phyloP scores from a whole-genome alignment of 2,329 filamentous ascomycete genomes.

The Bipolaris zeicola region DNA sequence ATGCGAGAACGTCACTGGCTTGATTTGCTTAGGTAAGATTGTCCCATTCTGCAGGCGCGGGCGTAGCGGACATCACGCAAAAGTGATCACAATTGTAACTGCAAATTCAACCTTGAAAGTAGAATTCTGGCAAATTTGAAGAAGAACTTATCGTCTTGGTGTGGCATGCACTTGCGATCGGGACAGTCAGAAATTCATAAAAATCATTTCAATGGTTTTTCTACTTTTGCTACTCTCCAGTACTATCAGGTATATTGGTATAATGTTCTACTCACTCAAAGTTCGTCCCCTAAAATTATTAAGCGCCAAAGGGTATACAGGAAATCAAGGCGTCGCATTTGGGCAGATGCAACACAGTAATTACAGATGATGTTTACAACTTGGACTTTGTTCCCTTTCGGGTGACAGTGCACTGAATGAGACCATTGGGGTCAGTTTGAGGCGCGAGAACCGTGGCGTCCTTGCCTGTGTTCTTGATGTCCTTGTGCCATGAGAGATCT shows the following conservation, averaged over 20 bases:
- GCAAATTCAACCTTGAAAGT: background rate
- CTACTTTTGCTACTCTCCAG: conserved; percentile 24
- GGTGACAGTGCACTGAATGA: conserved; percentile 91
- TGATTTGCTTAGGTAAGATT: conserved; percentile 2
- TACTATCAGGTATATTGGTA: conserved; percentile 26
- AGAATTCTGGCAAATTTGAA: too few relatives aligned
- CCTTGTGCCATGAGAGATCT: conserved; percentile 98
- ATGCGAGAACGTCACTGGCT: conserved; percentile 3
- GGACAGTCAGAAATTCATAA: background rate
- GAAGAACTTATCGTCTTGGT: background rate
- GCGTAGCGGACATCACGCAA: background rate
- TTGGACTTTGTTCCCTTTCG: conserved; percentile 58
- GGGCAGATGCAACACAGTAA: conserved; percentile 11
- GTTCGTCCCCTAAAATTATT: conserved; percentile 17
- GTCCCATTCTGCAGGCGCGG: background rate
- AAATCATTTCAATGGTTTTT: conserved; percentile 3
- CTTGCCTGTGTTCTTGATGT: conserved; percentile 89
- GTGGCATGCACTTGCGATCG: background rate
- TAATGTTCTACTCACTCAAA: conserved; percentile 35
- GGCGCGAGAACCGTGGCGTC: conserved; percentile 96
- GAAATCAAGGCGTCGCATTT: conserved; percentile 16
- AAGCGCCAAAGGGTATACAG: conserved; percentile 24
- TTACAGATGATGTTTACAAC: conserved; percentile 39
- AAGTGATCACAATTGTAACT: background rate
- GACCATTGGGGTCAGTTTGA: conserved; percentile 88